Evolutionary conservation across 352 stramenopile genomes (phyloP).

Genomic region (Phytophthora pseudosyringae): DNA sequence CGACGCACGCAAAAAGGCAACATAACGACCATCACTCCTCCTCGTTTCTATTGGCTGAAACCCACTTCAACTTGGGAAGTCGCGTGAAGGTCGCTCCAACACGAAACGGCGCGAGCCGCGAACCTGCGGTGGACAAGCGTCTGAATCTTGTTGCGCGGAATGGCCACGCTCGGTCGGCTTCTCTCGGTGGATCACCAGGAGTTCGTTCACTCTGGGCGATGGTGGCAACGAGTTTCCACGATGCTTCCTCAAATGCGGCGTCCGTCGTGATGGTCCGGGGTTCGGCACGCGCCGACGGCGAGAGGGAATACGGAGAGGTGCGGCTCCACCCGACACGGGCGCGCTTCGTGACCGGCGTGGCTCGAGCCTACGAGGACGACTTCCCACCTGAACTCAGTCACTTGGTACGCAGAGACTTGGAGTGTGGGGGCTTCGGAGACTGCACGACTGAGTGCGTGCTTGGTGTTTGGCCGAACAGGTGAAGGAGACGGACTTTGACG

Average conservation of each 20-base stretch:
- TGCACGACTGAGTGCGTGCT: background rate
- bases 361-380: slow-evolving; percentile 72
- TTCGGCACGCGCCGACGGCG: slow-evolving; percentile 7
- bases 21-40: slow-evolving; percentile 24
- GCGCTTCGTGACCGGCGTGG: slow-evolving; percentile 77
- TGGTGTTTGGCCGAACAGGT: slow-evolving; percentile 28
- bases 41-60: slow-evolving; percentile 2
- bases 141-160: slow-evolving; percentile 14
- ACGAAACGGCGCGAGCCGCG: slow-evolving; percentile 20
- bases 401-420: slow-evolving; percentile 39
- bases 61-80: slow-evolving; percentile 21
- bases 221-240: slow-evolving; percentile 43
- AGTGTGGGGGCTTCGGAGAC: background rate
- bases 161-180: slow-evolving; percentile 5
- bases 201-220: slow-evolving; percentile 15
- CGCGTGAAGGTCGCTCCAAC: slow-evolving; percentile 19
- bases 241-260: slow-evolving; percentile 25
- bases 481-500: slow-evolving; percentile 65
- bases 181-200: slow-evolving; percentile 1
- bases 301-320: slow-evolving; percentile 48
- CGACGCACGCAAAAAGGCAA: slow-evolving; percentile 2
- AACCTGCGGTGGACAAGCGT: slow-evolving; percentile 27
- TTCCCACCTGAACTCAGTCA: slow-evolving; percentile 65
- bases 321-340: slow-evolving; percentile 61
- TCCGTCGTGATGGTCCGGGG: slow-evolving; percentile 28